Base-by-base conservation (phyloP, 2,329 filamentous ascomycete species). In the Fusarium annulatum region DNA sequence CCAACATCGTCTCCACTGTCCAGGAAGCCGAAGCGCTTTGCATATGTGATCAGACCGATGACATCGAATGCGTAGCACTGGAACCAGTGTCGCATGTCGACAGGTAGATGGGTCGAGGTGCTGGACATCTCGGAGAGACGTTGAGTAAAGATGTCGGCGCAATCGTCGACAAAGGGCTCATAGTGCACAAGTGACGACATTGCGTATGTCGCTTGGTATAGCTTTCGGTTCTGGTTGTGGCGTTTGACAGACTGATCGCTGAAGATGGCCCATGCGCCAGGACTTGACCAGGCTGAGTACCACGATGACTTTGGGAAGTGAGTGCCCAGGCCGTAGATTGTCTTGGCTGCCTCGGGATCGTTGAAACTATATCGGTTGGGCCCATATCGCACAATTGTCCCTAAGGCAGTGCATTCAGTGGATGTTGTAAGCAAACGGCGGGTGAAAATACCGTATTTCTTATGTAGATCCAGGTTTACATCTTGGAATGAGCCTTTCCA, bases 51-150 rank as follows among this genome's bases (percentile, higher is more conserved):
- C 11, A 73, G 14, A 0, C 71, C 66, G 2, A 73, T 73, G 3
- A 74, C 71, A 5, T 73, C 71, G 5, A 73, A 73, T 0, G 71
- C 71, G n/a, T 71, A 73, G 5, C 71, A 73, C 10, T 73, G 71
- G 3, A 73, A 73, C 71, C 71, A 73, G 4, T 73, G 60, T 0
- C 70, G 33, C 41, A 73, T 73, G 5, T 73, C 67, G 4, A 65
- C 53, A 0, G 53, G 28, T 0, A 67, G 7, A 2, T n/a, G 14
- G 0, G 46, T 16, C 0, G 42, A 19, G 0, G 61, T 61, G 1
- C 56, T 30, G 1, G 43, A 48, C 23, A 73, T 51, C 4, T 74
- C 71, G 0, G 53, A 61, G 9, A 73, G 59, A 1, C 71, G 55
- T 1, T 61, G 58, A 0, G 49, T 38, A 5, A 73, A 73, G 7